Base-by-base conservation (phyloP, 2,329 filamentous ascomycete species). In the Trichoderma citrinoviride region DNA sequence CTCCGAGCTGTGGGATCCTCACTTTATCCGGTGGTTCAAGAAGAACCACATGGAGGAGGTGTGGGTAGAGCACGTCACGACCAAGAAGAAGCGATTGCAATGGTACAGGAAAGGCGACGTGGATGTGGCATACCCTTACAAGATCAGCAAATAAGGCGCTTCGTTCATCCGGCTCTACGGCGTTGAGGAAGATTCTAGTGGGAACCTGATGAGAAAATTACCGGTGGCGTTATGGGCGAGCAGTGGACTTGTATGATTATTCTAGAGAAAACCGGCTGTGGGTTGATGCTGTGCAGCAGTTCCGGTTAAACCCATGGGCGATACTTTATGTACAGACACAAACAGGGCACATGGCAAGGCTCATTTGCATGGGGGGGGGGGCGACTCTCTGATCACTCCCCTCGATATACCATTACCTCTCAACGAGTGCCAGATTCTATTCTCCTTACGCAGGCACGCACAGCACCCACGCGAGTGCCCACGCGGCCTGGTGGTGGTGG, bases 1-100 rank as follows among this genome's bases (percentile, higher is more conserved):
- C 1, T 93, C 90, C 69, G 95, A 99, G 79, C 85, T 99, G 21
- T 99, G 95, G 95, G 95, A 99, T 79, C 95, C 95, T 41, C 83
- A 91, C 63, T 99, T 90, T 80, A 92, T 98, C 69, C 87, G 91
- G 71, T 86, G 85, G 71, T 99, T 92, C 80, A 90, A 90, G 82
- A 87, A 87, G 71, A 80, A 88, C 71, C 80, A 90, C 73, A 89
- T 88, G 64, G 87, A 89, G 71, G 91, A 97, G 82, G 83, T 89
- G 40, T 97, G 94, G 86, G 94, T 94, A 49, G 95, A 98, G 82
- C 93, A 99, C 79, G 81, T 86, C 49, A 80, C 83, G 17, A 96
- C 85, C 66, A 97, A 97, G 84, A 96, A 92, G 85, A 91, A 89
- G 84, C 89, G 88, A 75, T 92, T 93, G 82, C 87, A 97, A 70